Evolutionary conservation across 2,329 filamentous ascomycete genomes (phyloP), one percentile per base, ranked within the genome.

Genomic region (Rhynchosporium secalis): DNA sequence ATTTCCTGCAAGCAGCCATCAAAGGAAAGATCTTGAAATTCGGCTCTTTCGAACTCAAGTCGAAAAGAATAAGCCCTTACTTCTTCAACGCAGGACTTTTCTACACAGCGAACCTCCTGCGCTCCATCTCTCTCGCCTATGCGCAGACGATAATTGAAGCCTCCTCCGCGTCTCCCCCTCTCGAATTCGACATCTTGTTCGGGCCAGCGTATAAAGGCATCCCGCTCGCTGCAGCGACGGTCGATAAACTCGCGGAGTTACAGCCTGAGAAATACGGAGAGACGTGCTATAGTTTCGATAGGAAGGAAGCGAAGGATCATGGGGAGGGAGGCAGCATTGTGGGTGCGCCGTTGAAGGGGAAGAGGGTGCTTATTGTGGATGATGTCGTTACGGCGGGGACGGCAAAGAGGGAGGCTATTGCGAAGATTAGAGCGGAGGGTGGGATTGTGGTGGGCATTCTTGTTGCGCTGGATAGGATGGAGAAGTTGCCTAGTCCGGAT

Each of bases 41-140:
- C 75, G 91, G 91, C 76, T 86, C 83, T 74, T 95, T 91, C 79
- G 90, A 89, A 71, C 86, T 99, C 74, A 99, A 99, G 80, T 97
- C 93, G 59, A 91, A 91, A 78, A 91, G 94, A 72, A 82, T 82
- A 43, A 96, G 92, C 12, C 95, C 95, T 47, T 98, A 98, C 83
- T 98, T 98, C 82, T 96, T 98, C 86, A 97, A 96, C 77, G 92
- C 93, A 52, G 92, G 93, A 64, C 86, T 91, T 72, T 96, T 98
- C 78, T 92, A 95, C 81, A 88, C 87, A 58, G 89, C 89, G 28
- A 83, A 87, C 65, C 85, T 96, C 36, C 86, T 96, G 66, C 84
- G 84, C 66, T 86, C 92, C 61, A 90, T 96, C 69, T 85, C 89
- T 58, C 83, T 86, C 46, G 92, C 94, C 63, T 98, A 94, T 77